Percentiles rank a stretch among this genome's conserved stretches.
phyloP scores from a whole-genome alignment of 2,329 filamentous ascomycete genomes.

The Botrytis sinoallii region DNA sequence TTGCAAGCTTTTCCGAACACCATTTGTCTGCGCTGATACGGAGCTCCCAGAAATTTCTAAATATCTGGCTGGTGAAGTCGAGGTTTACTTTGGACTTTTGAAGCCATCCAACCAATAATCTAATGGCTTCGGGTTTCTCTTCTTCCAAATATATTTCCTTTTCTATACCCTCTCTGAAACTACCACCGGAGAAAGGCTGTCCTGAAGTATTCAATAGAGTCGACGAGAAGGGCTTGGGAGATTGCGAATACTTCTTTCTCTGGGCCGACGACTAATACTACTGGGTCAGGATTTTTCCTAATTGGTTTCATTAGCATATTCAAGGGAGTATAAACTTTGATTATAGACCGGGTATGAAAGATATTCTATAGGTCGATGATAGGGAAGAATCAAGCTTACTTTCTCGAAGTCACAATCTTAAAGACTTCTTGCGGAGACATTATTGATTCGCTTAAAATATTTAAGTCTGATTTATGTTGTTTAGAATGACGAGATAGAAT shows the following conservation, averaged over 20 bases:
- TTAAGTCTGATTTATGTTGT: background rate
- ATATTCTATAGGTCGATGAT: background rate
- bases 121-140: background rate
- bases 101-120: background rate
- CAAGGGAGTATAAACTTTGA: background rate
- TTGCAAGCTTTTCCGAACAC: background rate
- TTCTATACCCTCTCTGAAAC: background rate
- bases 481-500: background rate
- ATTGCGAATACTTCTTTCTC: background rate
- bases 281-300: background rate
- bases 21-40: background rate
- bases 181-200: background rate
- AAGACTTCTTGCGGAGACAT: background rate
- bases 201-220: background rate
- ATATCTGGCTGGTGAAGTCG: background rate
- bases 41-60: background rate
- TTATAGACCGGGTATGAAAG: background rate
- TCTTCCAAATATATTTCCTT: background rate
- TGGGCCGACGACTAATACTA: background rate
- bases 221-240: background rate
- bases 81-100: background rate
- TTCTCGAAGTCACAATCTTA: background rate
- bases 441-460: background rate
- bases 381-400: background rate
- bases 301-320: background rate